Evolutionary conservation across 306 rosid genomes (phyloP), one percentile per base, ranked within the genome.

Genomic region (Cucumis cinereus): DNA sequence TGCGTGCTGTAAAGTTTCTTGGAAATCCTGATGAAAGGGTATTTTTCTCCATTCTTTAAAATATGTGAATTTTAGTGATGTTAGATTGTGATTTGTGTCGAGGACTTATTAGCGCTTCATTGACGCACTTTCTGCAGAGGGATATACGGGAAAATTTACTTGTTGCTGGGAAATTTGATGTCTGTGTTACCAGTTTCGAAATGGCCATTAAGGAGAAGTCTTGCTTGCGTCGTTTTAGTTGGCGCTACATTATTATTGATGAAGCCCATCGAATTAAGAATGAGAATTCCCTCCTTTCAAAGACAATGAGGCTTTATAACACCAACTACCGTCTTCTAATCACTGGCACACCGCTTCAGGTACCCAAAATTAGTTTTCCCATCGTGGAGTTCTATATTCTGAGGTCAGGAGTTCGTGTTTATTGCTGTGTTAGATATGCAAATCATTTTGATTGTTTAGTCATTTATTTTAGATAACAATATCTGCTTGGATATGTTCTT

Each of bases 241-340:
- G 99, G 99, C 96, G 99, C 54, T 94, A 94, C 80, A 92, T 94
- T 73, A 85, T 94, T 79, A 94, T 91, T 66, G 97, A 91, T 82
- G 98, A 94, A 87, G 98, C 98, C 59, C 98, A 94, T 81, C 88
- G 98, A 55, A 94, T 94, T 81, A 94, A 94, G 93, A 94, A 94
- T 38, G 99, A 94, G 86, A 94, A 94, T 68, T 94, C 98, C 41
- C 90, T 94, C 61, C 93, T 94, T 58, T 94, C 98, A 23, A 94
- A 94, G 80, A 94, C 99, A 26, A 94, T 94, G 99, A 90, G 99
- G 83, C 85, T 90, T 22, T 94, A 89, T 78, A 90, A 78, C 72
- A 92, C 99, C 70, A 91, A 94, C 73, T 94, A 90, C 28, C 96
- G 99, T 49, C 97, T 94, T 81, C 85, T 94, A 71, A 94, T 94